Base-by-base conservation (phyloP, 192 early-diverging fungal species). In the Helicostylum pulchrum region DNA sequence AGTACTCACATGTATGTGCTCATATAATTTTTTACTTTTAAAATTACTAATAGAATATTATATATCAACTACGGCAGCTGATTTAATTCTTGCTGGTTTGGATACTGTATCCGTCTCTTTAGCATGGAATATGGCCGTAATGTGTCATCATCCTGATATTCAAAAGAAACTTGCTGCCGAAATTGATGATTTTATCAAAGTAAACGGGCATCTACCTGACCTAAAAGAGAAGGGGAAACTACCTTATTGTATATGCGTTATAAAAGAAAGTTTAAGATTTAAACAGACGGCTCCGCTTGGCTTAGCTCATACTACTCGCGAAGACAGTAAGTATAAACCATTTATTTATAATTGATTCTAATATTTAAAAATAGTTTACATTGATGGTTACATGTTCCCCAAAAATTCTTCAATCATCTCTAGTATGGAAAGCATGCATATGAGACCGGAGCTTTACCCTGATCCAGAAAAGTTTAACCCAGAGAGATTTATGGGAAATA, bases 121-220 rank as follows among this genome's bases (percentile, higher is more conserved):
- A 26, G 20, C 23, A 17, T 61, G 59, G 59, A 5, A 7, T 3
- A 30, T 46, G 48, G 59, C 46, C 0, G 15, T 61, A 31, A 6
- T 61, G 26, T 45, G 45, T 32, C 26, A 61, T 32, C 36, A 61
- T 47, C 43, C 21, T 0, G 59, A 61, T 31, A 34, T 49, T 31
- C 59, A 61, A 15, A 20, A 32, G 14, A 46, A 47, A n/a, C 6
- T 61, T 2, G 20, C 12, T 32, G 12, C 1, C 2, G 59, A 61
- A 31, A 48, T 61, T 0, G 15, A 61, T 20, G 3, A 1, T 1
- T 61, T 61, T 61, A 9, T 47, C 12, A 31, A n/a, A 8, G 5
- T 19, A 7, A n/a, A 61, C 48, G 59, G 59, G 1, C 45, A 26
- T 2, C 26, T 61, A 31, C 45, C 59, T 31, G 23, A 30, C 21